These are phyloP conservation scores for Flaveria linearis DNA, from an alignment of 129 eudicot genomes.

Conservation along the genomic window DNA sequence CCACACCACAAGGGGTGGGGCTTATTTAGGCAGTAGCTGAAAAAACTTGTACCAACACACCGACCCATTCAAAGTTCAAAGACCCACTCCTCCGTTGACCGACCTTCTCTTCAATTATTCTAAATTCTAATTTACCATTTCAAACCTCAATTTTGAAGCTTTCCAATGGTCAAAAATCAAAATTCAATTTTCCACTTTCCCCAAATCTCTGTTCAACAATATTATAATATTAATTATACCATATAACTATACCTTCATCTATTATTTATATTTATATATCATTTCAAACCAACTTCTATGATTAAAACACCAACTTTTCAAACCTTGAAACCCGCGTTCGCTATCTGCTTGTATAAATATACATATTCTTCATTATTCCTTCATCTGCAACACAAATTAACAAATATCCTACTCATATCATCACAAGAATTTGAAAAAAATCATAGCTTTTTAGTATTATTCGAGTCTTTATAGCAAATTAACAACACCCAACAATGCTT, in stretches of 20 bases:
- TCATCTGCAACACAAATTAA: constrained; percentile 17
- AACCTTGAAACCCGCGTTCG: constrained; percentile 40
- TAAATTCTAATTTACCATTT: constrained; percentile 5
- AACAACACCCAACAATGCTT: constrained; percentile 33
- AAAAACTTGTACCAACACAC: not conserved
- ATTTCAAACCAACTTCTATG: constrained; percentile 15
- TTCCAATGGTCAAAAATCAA: constrained; percentile 40
- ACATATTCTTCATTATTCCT: constrained; percentile 8
- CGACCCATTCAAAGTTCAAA: constrained; percentile 38
- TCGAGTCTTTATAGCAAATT: not conserved
- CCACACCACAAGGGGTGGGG: too few relatives aligned
- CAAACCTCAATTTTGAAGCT: constrained; percentile 22
- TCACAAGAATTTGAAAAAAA: not conserved
- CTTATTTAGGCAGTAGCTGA: too few relatives aligned
- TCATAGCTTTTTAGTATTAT: not conserved
- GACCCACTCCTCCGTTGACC: constrained; percentile 30
- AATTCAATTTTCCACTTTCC: constrained; percentile 34
- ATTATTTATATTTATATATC: not conserved
- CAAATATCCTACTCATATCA: constrained; percentile 25
- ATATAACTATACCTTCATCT: too few relatives aligned
- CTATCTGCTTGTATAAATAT: constrained; percentile 23
- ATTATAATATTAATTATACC: not conserved
- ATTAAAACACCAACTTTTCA: constrained; percentile 35
- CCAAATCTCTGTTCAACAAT: constrained; percentile 3
- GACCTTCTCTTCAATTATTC: constrained; percentile 21